phyloP scores from a whole-genome alignment of 495 filamentous ascomycete species.

The Penicillium salamii region DNA sequence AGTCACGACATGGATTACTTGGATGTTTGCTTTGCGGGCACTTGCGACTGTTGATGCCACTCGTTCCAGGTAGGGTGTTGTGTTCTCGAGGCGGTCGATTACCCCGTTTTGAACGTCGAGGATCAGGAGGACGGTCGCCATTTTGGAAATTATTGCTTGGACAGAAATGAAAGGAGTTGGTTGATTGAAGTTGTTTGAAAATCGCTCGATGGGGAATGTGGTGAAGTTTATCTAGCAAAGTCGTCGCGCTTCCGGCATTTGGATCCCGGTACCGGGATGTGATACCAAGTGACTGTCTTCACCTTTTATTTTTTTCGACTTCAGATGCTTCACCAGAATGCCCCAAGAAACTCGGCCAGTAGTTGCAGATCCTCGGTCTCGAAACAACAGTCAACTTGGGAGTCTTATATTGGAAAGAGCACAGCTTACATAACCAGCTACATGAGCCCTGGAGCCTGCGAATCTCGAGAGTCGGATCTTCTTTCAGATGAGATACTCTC shows the following conservation, averaged over 20 bases:
- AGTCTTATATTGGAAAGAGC: too few relatives aligned
- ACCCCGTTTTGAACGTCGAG: slow-evolving; percentile 37
- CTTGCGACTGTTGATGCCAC: slow-evolving; percentile 17
- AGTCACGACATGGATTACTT: slow-evolving; percentile 33
- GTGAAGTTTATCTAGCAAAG: not conserved
- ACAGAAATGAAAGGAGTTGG: not conserved
- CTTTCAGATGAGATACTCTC: too few relatives aligned
- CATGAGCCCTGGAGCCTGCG: too few relatives aligned
- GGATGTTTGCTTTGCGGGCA: slow-evolving; percentile 24
- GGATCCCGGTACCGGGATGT: slow-evolving; percentile 9
- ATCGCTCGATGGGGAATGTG: too few relatives aligned
- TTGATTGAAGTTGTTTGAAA: not conserved
- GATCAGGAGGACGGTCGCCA: slow-evolving; percentile 32
- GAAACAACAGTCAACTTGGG: too few relatives aligned
- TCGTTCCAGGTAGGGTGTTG: slow-evolving; percentile 22
- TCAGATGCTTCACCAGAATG: too few relatives aligned
- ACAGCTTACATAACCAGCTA: too few relatives aligned
- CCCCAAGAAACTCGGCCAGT: too few relatives aligned
- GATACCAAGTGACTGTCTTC: not conserved
- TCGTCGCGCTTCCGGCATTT: not conserved
- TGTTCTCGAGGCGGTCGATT: slow-evolving; percentile 16
- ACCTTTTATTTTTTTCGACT: not conserved
- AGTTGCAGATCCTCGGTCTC: too few relatives aligned
- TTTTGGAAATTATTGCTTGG: slow-evolving; percentile 5
- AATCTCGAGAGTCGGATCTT: too few relatives aligned